A percentile compares a stretch with the other conserved stretches of the same genome.
phyloP scores from a whole-genome alignment of 2,329 filamentous ascomycete species.

The Fusarium ambrosium region DNA sequence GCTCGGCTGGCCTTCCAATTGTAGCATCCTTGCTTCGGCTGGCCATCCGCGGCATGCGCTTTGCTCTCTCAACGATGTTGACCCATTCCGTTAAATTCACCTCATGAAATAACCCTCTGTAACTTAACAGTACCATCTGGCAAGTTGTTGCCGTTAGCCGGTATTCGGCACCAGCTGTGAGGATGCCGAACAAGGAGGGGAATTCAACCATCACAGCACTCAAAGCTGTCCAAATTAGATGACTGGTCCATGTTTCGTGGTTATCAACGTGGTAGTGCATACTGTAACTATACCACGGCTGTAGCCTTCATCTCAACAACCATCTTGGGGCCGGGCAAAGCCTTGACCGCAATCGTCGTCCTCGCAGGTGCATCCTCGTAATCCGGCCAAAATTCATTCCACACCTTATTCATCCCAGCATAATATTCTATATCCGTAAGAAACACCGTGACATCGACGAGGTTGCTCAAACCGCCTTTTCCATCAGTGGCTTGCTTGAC shows the following conservation, averaged over 20 bases:
- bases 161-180: background rate
- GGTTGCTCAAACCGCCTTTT: background rate
- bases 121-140: background rate
- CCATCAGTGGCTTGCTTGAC: background rate
- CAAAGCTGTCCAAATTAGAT: background rate
- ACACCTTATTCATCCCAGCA: background rate
- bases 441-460: background rate
- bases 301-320: background rate
- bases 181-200: background rate
- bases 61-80: background rate
- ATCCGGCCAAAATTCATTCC: background rate
- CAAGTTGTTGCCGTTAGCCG: background rate
- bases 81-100: background rate
- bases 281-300: background rate
- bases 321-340: background rate
- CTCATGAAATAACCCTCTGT: too few relatives aligned
- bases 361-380: background rate
- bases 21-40: background rate
- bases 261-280: too few relatives aligned
- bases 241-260: too few relatives aligned
- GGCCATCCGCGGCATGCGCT: background rate
- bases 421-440: background rate
- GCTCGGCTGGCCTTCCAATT: background rate
- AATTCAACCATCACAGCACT: background rate
- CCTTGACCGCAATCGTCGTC: background rate